Conservation (phyloP, 768 basidiomycete genomes). For the Chalciporus chontae region DNA sequence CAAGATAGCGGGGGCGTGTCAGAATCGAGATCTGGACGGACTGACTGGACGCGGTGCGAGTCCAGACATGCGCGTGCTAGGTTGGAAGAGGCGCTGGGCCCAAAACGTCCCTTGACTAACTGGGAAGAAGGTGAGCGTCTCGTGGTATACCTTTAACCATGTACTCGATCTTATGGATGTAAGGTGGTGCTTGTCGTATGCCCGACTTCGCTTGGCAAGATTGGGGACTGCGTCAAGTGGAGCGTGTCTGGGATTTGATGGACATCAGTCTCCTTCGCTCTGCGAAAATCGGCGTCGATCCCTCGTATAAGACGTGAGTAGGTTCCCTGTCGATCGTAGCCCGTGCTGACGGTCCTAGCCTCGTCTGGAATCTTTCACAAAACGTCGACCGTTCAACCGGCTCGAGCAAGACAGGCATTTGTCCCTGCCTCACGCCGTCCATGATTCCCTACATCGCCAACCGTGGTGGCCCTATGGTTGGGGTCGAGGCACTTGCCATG, state of each 20-base stretch:
- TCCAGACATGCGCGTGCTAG: conserved; percentile 87
- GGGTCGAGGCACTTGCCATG: conserved; percentile 88
- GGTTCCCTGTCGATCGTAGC: not conserved
- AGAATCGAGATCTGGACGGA: conserved; percentile 68
- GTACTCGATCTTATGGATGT: not conserved
- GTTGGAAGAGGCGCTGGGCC: conserved; percentile 77
- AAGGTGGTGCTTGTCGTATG: conserved; percentile 79
- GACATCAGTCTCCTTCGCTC: conserved; percentile 86
- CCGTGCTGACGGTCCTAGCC: conserved; percentile 38
- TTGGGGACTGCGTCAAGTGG: conserved; percentile 90
- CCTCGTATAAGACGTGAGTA: conserved; percentile 83
- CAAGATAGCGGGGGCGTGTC: conserved; percentile 60
- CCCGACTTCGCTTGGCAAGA: conserved; percentile 92
- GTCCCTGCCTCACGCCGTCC: conserved; percentile 89
- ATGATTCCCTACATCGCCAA: conserved; percentile 98
- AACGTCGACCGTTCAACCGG: conserved; percentile 92
- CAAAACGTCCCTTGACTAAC: conserved; percentile 81
- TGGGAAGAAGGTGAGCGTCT: conserved; percentile 80
- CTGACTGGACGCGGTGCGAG: conserved; percentile 91
- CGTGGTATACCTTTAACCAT: not conserved
- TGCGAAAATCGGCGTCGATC: conserved; percentile 76
- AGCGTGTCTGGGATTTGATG: conserved; percentile 94
- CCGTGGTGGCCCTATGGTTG: conserved; percentile 94
- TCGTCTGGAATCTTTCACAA: conserved; percentile 95
- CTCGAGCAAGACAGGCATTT: conserved; percentile 76